phyloP scores from a whole-genome alignment of 129 eudicot genomes.

The Erigeron canadensis region DNA sequence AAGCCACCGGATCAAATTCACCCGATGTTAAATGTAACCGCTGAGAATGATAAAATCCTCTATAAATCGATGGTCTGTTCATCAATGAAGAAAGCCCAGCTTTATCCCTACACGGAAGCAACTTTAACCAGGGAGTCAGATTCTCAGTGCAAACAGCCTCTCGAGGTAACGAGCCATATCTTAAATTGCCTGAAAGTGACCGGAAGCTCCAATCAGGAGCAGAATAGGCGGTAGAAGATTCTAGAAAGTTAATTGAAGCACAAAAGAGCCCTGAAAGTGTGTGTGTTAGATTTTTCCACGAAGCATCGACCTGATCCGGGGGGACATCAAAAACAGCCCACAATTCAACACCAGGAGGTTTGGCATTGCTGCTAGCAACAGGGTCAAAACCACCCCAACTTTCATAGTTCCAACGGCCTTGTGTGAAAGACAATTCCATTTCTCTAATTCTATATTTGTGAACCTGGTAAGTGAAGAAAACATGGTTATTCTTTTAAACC shows the following conservation, averaged over 20 bases:
- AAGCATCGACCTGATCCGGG: constrained; percentile 67
- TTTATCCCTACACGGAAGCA: constrained; percentile 96
- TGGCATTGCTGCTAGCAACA: constrained; percentile 70
- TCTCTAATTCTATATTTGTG: constrained; percentile 75
- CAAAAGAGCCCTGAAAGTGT: constrained; percentile 98
- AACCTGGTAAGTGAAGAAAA: constrained; percentile 52
- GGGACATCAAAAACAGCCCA: constrained; percentile 98
- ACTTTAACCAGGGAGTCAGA: constrained; percentile 95
- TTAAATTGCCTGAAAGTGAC: constrained; percentile 60
- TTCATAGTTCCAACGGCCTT: constrained; percentile 98
- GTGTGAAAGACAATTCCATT: constrained; percentile 96
- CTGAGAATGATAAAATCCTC: constrained; percentile 94
- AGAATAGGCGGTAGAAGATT: constrained; percentile 82
- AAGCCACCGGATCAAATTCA: constrained; percentile 44
- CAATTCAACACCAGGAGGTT: constrained; percentile 98
- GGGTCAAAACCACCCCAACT: constrained; percentile 98
- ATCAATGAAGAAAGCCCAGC: constrained; percentile 80
- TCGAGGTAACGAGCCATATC: constrained; percentile 91
- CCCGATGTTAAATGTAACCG: constrained; percentile 70
- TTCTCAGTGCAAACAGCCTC: constrained; percentile 99
- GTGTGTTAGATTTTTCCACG: constrained; percentile 93
- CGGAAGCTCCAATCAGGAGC: constrained; percentile 82
- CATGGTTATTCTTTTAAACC: constrained; percentile 15
- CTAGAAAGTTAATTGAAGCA: constrained; percentile 94
- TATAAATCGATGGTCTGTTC: constrained; percentile 92